Evolutionary conservation across 2,329 filamentous ascomycete genomes (phyloP).

Genomic region (Nothomitra cinnamomea): DNA sequence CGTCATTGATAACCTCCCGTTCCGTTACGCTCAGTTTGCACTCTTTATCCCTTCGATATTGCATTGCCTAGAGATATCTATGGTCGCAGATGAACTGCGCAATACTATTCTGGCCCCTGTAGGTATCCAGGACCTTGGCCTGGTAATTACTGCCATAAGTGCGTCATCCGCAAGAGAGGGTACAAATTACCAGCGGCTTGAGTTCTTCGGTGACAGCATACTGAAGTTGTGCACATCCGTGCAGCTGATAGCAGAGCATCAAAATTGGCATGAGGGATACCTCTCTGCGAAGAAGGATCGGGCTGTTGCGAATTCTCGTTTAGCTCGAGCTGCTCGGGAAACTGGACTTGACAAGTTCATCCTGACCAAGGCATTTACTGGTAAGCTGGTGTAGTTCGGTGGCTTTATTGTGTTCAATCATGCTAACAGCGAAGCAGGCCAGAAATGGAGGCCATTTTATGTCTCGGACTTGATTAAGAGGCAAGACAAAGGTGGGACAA

Average conservation of each 20-base stretch:
- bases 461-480: slow-evolving; percentile 26
- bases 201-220: slow-evolving; percentile 74
- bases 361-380: slow-evolving; percentile 47
- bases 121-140: slow-evolving; percentile 32
- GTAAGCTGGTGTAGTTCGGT: neutral
- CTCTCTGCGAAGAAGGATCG: slow-evolving; percentile 51
- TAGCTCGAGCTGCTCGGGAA: slow-evolving; percentile 46
- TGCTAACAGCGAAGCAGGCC: slow-evolving; percentile 14
- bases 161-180: slow-evolving; percentile 41
- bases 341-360: slow-evolving; percentile 57
- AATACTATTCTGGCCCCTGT: slow-evolving; percentile 36
- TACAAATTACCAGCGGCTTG: slow-evolving; percentile 64
- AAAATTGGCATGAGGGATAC: slow-evolving; percentile 58
- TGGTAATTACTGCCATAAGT: slow-evolving; percentile 54
- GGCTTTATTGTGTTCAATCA: neutral
- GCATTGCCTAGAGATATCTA: slow-evolving; percentile 46
- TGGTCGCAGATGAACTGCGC: slow-evolving; percentile 46
- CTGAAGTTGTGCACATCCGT: slow-evolving; percentile 58
- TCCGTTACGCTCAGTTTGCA: slow-evolving; percentile 29
- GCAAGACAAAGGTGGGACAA: slow-evolving; percentile 14
- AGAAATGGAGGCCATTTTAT: slow-evolving; percentile 56
- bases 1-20: slow-evolving; percentile 27
- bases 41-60: slow-evolving; percentile 57
- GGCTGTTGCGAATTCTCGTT: slow-evolving; percentile 58
- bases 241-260: slow-evolving; percentile 43